Conservation (phyloP, 257 asterid genomes). For the Capsicum chinense region DNA sequence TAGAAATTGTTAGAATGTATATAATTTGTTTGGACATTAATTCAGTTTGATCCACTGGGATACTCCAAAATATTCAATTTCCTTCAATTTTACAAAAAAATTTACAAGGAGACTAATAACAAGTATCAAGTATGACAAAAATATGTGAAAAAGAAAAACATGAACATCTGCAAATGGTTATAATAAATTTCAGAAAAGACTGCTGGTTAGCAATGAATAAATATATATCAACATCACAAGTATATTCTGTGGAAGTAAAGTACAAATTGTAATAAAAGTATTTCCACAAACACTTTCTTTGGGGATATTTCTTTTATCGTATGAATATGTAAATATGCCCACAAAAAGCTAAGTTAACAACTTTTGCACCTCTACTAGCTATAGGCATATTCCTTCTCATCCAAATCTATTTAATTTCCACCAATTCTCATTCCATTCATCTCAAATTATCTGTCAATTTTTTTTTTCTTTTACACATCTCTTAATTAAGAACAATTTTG, state of each 20-base stretch:
- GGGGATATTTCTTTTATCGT: background rate
- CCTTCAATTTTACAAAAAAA: no score
- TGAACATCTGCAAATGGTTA: background rate
- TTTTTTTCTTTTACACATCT: no score
- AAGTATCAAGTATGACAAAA: background rate
- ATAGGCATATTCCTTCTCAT: slow-evolving; percentile 2
- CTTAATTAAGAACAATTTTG: no score
- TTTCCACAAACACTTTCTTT: background rate
- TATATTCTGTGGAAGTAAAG: background rate
- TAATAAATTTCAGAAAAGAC: background rate
- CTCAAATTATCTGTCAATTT: no score
- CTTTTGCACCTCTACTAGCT: background rate
- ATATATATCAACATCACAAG: background rate
- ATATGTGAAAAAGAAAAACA: background rate
- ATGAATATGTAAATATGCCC: slow-evolving; percentile 20
- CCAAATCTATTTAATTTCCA: background rate
- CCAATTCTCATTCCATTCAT: background rate
- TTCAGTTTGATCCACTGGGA: no score
- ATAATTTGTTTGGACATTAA: no score
- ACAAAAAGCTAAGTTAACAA: background rate
- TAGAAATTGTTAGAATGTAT: no score
- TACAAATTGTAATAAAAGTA: background rate
- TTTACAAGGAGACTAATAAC: no score
- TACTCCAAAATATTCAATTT: no score
- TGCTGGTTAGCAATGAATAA: background rate